Evolutionary conservation across 2,329 filamentous ascomycete species (phyloP).

Genomic region (Pestalotiopsis sp.): DNA sequence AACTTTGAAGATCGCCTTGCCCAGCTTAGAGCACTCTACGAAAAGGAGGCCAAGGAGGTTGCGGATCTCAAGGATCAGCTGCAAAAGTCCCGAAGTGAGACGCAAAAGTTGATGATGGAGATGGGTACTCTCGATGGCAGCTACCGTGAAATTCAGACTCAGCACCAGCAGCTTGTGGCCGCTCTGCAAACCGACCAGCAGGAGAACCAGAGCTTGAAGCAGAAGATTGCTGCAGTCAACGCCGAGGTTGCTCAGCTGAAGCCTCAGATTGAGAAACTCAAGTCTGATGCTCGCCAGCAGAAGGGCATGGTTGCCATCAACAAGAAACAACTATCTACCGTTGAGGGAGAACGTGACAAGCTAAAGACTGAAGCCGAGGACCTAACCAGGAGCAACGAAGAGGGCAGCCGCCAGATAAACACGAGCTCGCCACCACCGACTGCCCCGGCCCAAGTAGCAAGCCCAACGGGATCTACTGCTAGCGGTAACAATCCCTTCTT

Average conservation of each 20-base stretch:
- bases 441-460: constrained; percentile 56
- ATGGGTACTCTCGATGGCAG: constrained; percentile 80
- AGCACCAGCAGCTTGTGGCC: constrained; percentile 75
- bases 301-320: constrained; percentile 97
- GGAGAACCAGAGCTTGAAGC: constrained; percentile 84
- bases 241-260: constrained; percentile 81
- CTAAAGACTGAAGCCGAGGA: constrained; percentile 78
- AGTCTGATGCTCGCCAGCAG: constrained; percentile 88
- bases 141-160: constrained; percentile 78
- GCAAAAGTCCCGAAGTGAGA: constrained; percentile 74
- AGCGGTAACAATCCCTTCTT: constrained; percentile 97
- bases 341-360: constrained; percentile 86
- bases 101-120: constrained; percentile 80
- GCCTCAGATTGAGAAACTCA: constrained; percentile 90
- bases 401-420: constrained; percentile 54
- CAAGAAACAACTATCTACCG: constrained; percentile 93
- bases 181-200: constrained; percentile 84
- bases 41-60: constrained; percentile 88
- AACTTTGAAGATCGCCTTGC: constrained; percentile 89
- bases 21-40: constrained; percentile 85
- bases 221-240: constrained; percentile 83
- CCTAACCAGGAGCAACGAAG: constrained; percentile 64
- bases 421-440: constrained; percentile 51
- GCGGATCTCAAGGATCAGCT: constrained; percentile 84
- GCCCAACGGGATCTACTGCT: constrained; percentile 67